These are phyloP conservation scores for Picea glauca DNA, from an alignment of 75 land plant genomes.

Conservation along the genomic window DNA sequence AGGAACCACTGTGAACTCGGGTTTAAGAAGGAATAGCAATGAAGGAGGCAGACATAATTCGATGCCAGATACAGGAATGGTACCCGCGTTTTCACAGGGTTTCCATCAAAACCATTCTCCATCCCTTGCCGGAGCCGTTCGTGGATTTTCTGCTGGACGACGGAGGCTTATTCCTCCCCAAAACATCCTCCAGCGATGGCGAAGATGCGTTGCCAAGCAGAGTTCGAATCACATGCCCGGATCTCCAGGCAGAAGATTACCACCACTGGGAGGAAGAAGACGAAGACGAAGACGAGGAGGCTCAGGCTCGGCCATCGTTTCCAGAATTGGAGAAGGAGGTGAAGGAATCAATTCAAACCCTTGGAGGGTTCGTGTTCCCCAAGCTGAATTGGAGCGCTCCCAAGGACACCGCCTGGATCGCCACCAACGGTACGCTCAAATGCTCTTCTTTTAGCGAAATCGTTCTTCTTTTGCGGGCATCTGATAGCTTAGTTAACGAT, in stretches of 20 bases:
- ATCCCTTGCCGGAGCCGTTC: constrained; percentile 71
- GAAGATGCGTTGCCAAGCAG: constrained; percentile 72
- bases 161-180: constrained; percentile 56
- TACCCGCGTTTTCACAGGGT: constrained; percentile 66
- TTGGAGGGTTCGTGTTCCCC: constrained; percentile 82
- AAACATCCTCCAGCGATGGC: constrained; percentile 16
- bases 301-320: constrained; percentile 45
- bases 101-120: constrained; percentile 64
- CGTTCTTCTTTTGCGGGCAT: constrained; percentile 66
- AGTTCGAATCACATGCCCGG: constrained; percentile 32
- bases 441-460: constrained; percentile 77
- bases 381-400: constrained; percentile 97
- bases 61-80: constrained; percentile 92
- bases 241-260: constrained; percentile 36
- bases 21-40: constrained; percentile 16
- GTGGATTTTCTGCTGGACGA: constrained; percentile 66
- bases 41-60: constrained; percentile 61
- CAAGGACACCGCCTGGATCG: constrained; percentile 91
- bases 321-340: constrained; percentile 70
- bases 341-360: constrained; percentile 41
- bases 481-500: constrained; percentile 71
- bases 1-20: no score
- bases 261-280: constrained; percentile 24
- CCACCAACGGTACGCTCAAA: constrained; percentile 49
- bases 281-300: constrained; percentile 14